Conservation (phyloP, 106 monocot species). For the Acorus calamus region DNA sequence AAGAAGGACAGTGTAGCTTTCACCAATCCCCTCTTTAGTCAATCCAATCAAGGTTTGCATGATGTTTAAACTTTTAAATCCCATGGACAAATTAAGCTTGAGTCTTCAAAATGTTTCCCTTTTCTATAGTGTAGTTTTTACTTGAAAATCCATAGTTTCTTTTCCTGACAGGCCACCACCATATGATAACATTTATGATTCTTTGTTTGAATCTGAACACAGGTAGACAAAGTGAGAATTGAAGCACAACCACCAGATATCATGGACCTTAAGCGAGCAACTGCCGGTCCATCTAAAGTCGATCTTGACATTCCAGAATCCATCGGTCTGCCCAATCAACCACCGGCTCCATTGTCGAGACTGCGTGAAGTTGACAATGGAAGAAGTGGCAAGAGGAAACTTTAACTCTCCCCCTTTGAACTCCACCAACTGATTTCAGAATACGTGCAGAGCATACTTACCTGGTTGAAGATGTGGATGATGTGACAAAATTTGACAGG, state of each 20-base stretch:
- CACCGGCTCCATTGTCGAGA: constrained; percentile 18
- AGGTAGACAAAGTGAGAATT: constrained; percentile 65
- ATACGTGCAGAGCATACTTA: no score
- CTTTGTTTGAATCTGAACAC: constrained; percentile 10
- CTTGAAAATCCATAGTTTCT: no score
- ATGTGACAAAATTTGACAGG: no score
- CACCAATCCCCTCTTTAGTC: no score
- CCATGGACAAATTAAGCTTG: no score
- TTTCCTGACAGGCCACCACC: no score
- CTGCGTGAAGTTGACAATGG: constrained; percentile 25
- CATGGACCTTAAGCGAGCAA: constrained; percentile 20
- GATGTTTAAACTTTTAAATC: no score
- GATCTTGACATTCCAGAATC: constrained; percentile 96
- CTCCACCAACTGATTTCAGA: no score
- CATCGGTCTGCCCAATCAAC: constrained; percentile 37
- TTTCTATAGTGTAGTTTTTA: not conserved
- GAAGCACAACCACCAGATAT: constrained; percentile 39
- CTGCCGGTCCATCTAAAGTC: constrained; percentile 27
- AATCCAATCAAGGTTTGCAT: no score
- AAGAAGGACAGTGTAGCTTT: no score
- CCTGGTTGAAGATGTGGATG: no score
- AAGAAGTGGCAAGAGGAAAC: constrained; percentile 31
- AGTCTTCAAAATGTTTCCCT: not conserved
- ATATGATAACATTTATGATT: not conserved
- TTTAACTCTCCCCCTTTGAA: constrained; percentile 7